Evolutionary conservation across 768 basidiomycete species (phyloP), one percentile per base, ranked within the genome.

Genomic region (Lanmaoa rubissima): DNA sequence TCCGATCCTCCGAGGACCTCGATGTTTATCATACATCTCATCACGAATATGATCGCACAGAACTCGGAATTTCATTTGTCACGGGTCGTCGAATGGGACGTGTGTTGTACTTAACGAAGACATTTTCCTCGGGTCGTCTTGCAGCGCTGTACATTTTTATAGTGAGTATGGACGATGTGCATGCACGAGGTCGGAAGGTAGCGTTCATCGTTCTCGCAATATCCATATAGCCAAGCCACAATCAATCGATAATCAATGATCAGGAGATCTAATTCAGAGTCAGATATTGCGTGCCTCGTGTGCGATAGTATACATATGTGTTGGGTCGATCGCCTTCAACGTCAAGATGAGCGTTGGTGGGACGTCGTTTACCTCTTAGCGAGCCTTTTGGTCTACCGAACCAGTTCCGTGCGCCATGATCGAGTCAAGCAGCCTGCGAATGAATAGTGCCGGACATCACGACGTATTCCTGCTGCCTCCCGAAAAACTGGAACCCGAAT

Each of bases 1-100:
- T 36, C 24, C 24, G 10, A 34, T 49, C 52, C 52, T 54, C 63
- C 60, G 63, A 65, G 63, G 63, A 60, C 40, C 35, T 39, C 1
- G 2, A 12, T 13, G 26, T 46, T 34, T 16, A 44, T 55, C 40
- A 17, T 24, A 28, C 35, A 0, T 24, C n/a, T 10, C 51, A 28
- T 44, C 35, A 2, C 41, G 45, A 42, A 32, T 58, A 8, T 21
- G 36, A 36, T 46, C 50, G 48, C 35, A 31, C 24, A 35, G 21
- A 26, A 2, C 21, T 43, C 28, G 34, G 5, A 36, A 34, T 38
- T 45, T 31, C 45, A 52, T 36, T 46, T 26, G 31, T 32, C 31
- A 40, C 39, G 42, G 31, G 36, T 53, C 43, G 21, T 42, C 26
- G 21, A 31, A 49, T 48, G 26, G 8, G 11, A 36, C 14, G 43